These are phyloP conservation scores for Pythium vanterpoolii DNA, from an alignment of 352 stramenopile genomes.

Conservation along the genomic window DNA sequence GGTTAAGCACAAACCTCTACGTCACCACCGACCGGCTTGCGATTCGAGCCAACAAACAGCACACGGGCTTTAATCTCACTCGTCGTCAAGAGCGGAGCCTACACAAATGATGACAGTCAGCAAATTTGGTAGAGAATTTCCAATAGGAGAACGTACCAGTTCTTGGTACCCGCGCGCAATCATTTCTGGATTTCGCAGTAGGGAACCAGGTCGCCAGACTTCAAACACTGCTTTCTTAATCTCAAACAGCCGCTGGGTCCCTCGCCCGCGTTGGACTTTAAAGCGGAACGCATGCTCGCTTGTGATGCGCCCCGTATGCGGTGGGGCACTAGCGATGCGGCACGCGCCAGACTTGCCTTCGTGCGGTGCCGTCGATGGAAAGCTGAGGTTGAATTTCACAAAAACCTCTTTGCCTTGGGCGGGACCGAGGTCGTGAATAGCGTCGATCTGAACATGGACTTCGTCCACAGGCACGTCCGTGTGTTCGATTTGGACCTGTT, in stretches of 20 bases:
- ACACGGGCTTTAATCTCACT: constrained; percentile 51
- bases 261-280: constrained; percentile 52
- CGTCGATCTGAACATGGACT: constrained; percentile 46
- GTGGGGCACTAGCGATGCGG: constrained; percentile 28
- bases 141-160: constrained; percentile 35
- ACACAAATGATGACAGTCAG: neutral
- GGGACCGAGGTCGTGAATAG: constrained; percentile 39
- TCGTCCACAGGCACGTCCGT: constrained; percentile 44
- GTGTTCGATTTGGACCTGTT: constrained; percentile 45
- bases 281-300: constrained; percentile 38
- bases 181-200: constrained; percentile 67
- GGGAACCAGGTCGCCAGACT: constrained; percentile 58
- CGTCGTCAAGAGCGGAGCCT: constrained; percentile 48
- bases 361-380: constrained; percentile 51
- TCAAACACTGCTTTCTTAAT: constrained; percentile 81
- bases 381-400: constrained; percentile 74
- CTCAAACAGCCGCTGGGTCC: constrained; percentile 72
- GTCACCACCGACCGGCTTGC: constrained; percentile 60
- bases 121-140: neutral
- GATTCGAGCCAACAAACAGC: constrained; percentile 65
- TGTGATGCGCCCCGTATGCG: constrained; percentile 26
- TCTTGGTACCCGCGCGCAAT: constrained; percentile 61
- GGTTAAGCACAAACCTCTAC: constrained; percentile 46
- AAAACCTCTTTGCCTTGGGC: constrained; percentile 50
- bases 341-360: constrained; percentile 52